Conservation (phyloP, 768 basidiomycete genomes). For the Termitomyces sp. region DNA sequence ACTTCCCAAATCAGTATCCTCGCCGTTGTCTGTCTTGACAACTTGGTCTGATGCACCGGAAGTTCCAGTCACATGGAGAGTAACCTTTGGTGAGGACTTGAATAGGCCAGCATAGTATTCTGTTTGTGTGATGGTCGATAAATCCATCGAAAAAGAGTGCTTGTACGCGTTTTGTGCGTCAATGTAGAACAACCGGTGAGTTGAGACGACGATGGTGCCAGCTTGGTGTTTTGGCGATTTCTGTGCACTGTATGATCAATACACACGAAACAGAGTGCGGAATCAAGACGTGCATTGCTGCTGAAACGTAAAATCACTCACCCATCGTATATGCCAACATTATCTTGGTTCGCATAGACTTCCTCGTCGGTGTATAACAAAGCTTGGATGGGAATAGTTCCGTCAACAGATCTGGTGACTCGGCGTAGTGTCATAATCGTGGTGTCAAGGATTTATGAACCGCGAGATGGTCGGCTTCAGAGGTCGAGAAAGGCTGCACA, state of each 20-base stretch:
- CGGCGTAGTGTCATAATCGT: conserved; percentile 47
- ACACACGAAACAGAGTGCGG: neutral
- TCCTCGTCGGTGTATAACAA: conserved; percentile 81
- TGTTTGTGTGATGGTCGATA: conserved; percentile 65
- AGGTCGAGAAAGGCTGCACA: neutral
- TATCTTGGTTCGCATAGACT: conserved; percentile 65
- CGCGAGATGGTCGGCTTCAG: neutral
- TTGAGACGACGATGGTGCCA: conserved; percentile 69
- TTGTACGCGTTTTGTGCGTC: conserved; percentile 42
- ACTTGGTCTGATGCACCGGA: conserved; percentile 18
- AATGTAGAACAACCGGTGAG: conserved; percentile 83
- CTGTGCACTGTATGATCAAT: conserved; percentile 54
- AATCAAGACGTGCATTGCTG: conserved; percentile 6
- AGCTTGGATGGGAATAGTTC: conserved; percentile 72
- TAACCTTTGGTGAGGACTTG: conserved; percentile 85
- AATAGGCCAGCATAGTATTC: conserved; percentile 90
- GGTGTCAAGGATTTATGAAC: neutral
- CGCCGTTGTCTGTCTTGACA: conserved; percentile 17
- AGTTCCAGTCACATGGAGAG: conserved; percentile 52
- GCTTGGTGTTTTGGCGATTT: conserved; percentile 78
- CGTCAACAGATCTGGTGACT: conserved; percentile 57
- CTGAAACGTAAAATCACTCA: conserved; percentile 31
- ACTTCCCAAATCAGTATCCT: conserved; percentile 37
- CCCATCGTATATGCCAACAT: conserved; percentile 92
- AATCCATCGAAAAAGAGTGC: conserved; percentile 64